phyloP scores from a whole-genome alignment of 2,329 filamentous ascomycete species.

The Fusarium temperatum region DNA sequence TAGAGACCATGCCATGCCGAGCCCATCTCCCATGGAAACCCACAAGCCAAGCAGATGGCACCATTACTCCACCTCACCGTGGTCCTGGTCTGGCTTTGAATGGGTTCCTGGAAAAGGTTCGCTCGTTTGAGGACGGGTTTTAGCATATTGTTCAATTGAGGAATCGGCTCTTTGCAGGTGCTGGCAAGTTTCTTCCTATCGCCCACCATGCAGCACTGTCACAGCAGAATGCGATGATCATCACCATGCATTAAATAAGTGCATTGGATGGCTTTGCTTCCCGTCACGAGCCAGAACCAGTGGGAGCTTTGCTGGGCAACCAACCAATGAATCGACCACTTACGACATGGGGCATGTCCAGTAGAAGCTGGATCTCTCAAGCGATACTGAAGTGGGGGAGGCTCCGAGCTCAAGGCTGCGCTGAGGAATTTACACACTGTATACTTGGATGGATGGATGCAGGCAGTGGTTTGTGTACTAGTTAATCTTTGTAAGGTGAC shows the following conservation, averaged over 20 bases:
- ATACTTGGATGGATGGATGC: conserved; percentile 19
- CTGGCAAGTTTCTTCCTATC: conserved; percentile 6
- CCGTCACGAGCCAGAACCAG: not conserved
- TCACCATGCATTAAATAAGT: conserved; percentile 1
- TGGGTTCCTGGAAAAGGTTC: conserved; percentile 22
- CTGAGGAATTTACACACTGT: conserved; percentile 37
- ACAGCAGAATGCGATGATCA: conserved; percentile 14
- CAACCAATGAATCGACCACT: conserved; percentile 24
- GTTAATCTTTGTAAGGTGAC: not conserved
- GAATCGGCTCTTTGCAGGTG: conserved; percentile 1
- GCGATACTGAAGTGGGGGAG: conserved; percentile 22
- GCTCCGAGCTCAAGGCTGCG: conserved; percentile 42
- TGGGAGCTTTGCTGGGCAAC: conserved; percentile 7
- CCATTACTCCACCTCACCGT: conserved; percentile 43
- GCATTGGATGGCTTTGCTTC: not conserved
- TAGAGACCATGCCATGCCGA: conserved; percentile 6
- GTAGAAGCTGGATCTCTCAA: conserved; percentile 16
- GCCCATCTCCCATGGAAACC: conserved; percentile 30
- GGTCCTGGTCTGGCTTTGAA: conserved; percentile 36
- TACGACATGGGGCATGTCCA: conserved; percentile 7
- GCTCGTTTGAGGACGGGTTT: conserved; percentile 18
- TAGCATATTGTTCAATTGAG: not conserved
- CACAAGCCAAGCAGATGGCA: conserved; percentile 40
- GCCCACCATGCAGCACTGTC: conserved; percentile 10
- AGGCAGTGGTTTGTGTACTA: conserved; percentile 23